A percentile compares a stretch with the other conserved stretches of the same genome.
These are phyloP conservation scores for Hordeum marinum DNA, from an alignment of 176 grass and related monocot genomes.

Conservation along the genomic window DNA sequence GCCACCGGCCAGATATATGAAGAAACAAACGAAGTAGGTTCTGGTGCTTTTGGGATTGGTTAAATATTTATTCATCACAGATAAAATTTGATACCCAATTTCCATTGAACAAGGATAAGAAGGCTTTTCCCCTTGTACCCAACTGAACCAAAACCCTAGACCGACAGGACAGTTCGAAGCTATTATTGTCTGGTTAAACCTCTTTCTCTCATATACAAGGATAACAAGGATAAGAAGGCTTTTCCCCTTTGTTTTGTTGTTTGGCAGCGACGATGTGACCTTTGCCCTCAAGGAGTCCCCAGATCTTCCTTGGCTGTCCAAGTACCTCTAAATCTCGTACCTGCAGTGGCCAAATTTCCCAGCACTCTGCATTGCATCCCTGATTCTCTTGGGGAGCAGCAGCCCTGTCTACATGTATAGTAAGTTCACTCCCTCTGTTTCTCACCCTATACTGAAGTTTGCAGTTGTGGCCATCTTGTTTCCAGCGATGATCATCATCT, in stretches of 20 bases:
- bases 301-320: conserved; percentile 85
- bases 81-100: neutral
- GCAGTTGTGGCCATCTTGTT: neutral
- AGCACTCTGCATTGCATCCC: neutral
- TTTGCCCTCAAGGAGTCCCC: conserved; percentile 87
- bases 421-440: conserved; percentile 6
- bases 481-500: neutral
- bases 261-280: conserved; percentile 80
- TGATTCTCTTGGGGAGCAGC: neutral
- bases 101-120: neutral
- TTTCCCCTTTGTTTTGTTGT: neutral
- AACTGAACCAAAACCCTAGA: neutral
- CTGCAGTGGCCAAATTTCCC: neutral
- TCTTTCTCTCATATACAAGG: neutral
- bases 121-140: neutral
- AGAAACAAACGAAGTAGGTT: neutral
- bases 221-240: no score
- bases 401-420: neutral
- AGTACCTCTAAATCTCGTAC: conserved; percentile 53
- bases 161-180: neutral
- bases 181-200: neutral
- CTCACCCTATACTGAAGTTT: neutral
- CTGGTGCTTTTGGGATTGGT: neutral
- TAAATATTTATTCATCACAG: neutral
- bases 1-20: neutral